phyloP scores from a whole-genome alignment of 257 asterid species.

The Nicotiana knightiana region DNA sequence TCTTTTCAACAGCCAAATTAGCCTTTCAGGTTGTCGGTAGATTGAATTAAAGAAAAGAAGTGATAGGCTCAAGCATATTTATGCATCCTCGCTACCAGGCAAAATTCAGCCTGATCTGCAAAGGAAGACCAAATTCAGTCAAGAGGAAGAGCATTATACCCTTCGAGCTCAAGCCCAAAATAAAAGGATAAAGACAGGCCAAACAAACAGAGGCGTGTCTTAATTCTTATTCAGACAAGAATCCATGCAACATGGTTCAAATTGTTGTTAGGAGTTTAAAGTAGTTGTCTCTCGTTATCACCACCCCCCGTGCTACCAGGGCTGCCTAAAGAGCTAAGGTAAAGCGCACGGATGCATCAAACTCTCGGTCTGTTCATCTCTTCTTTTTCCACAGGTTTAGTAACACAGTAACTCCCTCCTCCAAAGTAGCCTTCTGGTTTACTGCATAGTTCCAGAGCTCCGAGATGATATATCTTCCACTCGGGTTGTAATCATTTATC shows the following conservation, averaged over 20 bases:
- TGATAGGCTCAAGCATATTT: background rate
- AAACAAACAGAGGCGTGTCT: background rate
- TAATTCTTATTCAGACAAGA: constrained; percentile 3
- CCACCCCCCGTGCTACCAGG: constrained; percentile 8
- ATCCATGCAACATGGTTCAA: background rate
- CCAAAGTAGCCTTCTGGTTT: constrained; percentile 55
- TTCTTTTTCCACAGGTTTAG: constrained; percentile 51
- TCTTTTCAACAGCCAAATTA: background rate
- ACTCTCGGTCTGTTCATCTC: constrained; percentile 28
- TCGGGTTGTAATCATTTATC: constrained; percentile 78
- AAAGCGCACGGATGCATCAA: background rate
- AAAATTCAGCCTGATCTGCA: background rate
- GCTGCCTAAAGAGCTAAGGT: background rate
- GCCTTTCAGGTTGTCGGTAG: background rate
- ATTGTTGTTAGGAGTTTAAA: background rate
- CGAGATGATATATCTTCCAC: constrained; percentile 64
- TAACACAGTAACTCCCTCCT: constrained; percentile 62
- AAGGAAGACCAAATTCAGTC: background rate
- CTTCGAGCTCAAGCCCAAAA: background rate
- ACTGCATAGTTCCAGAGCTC: constrained; percentile 79
- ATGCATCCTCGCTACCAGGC: background rate
- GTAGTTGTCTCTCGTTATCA: background rate
- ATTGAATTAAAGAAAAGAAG: background rate
- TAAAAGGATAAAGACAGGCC: background rate
- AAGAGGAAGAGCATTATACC: background rate